Percentiles rank a stretch among this genome's conserved stretches.
phyloP scores from a whole-genome alignment of 208 protist species.

The Trypanosoma brucei region DNA sequence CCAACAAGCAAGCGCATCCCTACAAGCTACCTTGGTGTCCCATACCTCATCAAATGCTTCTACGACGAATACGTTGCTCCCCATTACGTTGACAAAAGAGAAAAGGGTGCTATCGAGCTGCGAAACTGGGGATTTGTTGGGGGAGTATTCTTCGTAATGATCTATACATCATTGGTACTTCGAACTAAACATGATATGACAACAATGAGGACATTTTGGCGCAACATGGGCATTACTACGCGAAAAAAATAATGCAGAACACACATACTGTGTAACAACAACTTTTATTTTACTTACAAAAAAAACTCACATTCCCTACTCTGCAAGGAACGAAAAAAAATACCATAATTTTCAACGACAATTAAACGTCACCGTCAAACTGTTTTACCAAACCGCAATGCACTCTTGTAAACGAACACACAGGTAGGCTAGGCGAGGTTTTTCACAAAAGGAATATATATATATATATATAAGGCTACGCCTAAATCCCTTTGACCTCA shows the following conservation, averaged over 20 bases:
- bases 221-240: slow-evolving; percentile 21
- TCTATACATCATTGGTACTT: slow-evolving; percentile 65
- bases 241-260: background rate
- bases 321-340: no score
- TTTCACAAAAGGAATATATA: no score
- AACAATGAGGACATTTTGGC: slow-evolving; percentile 34
- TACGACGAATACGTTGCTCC: slow-evolving; percentile 82
- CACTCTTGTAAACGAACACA: background rate
- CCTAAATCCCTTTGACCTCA: no score
- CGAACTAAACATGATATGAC: slow-evolving; percentile 46
- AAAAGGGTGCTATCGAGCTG: slow-evolving; percentile 47
- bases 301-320: no score
- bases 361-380: no score
- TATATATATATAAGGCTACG: no score
- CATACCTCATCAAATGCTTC: slow-evolving; percentile 64
- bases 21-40: slow-evolving; percentile 40
- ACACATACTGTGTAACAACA: no score
- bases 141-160: slow-evolving; percentile 73
- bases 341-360: no score
- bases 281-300: no score
- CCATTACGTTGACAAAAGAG: slow-evolving; percentile 46
- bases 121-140: slow-evolving; percentile 83
- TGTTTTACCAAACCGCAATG: background rate
- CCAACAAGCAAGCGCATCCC: slow-evolving; percentile 47
- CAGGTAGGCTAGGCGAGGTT: no score